Base-by-base conservation (phyloP, 2,329 filamentous ascomycete species). In the Fusarium circinatum region DNA sequence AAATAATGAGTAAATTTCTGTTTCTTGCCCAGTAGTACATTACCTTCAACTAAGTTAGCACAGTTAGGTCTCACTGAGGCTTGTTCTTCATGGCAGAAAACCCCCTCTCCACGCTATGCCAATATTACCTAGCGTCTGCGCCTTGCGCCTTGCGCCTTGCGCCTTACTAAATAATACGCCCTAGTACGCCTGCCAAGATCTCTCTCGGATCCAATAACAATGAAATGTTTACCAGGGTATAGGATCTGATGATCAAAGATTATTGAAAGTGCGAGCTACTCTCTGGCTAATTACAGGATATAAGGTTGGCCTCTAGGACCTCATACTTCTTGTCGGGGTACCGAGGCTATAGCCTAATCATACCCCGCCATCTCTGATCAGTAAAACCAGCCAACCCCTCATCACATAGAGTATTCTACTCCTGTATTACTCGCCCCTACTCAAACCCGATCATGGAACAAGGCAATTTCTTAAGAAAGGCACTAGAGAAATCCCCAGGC, bases 1-100 rank as follows among this genome's bases (percentile, higher is more conserved):
- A 11, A 38, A 6, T 11, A 38, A 2, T 38, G 0, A 18, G 17
- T 3, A 38, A 38, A 0, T 11, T 38, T 38, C 9, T 38, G 4
- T 38, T 38, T 18, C 17, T 18, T 9, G 9, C 36, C 5, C 9
- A 18, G 34, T 36, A 18, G 0, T 5, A 6, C 9, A 10, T 6
- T 36, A 6, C 17, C 36, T 11, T 6, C 17, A 18, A 11, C 3
- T 34, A 34, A 15, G 14, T 36, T 36, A 38, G 9, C 17, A 38
- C 9, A 11, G 2, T 38, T 18, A 18, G 17, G 17, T 18, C 36
- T 38, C 10, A 6, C 32, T 8, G 32, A 34, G 32, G 36, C 36
- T 38, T 38, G 1, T 11, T 38, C 10, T 18, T 38, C 17, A 18
- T 18, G 36, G 17, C 36, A 18, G 9, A 18, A 18, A 18, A 36